Conservation (phyloP, 495 filamentous ascomycete genomes). For the Letharia lupina region DNA sequence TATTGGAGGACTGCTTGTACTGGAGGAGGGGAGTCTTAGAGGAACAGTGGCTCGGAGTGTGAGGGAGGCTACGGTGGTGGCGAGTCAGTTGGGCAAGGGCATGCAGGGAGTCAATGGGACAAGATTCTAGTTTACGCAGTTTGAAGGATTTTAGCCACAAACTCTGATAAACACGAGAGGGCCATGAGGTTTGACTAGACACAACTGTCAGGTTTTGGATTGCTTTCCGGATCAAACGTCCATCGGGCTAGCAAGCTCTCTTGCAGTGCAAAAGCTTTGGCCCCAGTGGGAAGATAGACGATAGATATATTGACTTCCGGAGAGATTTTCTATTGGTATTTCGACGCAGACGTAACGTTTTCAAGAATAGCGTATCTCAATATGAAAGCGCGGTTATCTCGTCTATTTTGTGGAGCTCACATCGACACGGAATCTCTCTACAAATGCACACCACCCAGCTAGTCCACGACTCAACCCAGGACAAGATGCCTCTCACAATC, state of each 20-base stretch:
- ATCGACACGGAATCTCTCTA: background rate
- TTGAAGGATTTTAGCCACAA: background rate
- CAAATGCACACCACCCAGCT: background rate
- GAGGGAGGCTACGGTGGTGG: slow-evolving; percentile 69
- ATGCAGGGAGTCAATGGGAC: slow-evolving; percentile 42
- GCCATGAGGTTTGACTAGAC: background rate
- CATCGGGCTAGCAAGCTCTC: background rate
- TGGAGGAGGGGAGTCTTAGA: slow-evolving; percentile 68
- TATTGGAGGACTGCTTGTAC: slow-evolving; percentile 63
- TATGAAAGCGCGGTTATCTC: background rate
- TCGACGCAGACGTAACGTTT: background rate
- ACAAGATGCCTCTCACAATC: background rate
- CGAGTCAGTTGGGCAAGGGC: slow-evolving; percentile 57
- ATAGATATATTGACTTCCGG: no score
- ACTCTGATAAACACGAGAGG: background rate
- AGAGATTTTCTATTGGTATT: background rate
- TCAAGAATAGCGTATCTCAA: background rate
- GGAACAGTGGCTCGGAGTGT: slow-evolving; percentile 62
- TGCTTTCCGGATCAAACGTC: background rate
- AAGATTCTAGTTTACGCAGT: slow-evolving; percentile 24
- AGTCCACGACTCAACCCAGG: background rate
- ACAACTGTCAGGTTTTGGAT: background rate
- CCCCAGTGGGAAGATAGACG: no score
- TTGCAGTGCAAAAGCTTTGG: no score
- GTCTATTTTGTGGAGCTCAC: background rate